Evolutionary conservation across 2,329 filamentous ascomycete genomes (phyloP), one percentile per base, ranked within the genome.

Genomic region (Trichoderma sp.): DNA sequence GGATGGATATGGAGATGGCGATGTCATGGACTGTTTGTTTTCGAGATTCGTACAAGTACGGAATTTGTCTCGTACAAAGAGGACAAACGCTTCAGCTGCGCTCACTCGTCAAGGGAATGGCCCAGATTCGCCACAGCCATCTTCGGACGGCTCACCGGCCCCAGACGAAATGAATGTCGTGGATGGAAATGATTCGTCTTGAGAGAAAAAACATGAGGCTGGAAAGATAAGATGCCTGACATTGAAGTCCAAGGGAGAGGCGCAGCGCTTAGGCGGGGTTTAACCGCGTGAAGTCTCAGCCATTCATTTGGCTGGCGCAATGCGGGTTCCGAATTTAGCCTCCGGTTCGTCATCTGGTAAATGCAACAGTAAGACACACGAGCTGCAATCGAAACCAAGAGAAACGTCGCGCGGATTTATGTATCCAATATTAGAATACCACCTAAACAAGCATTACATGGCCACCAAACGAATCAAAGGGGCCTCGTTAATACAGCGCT

Each of bases 251-350:
- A 32, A 53, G 37, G 37, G 52, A 32, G 61, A 65, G 61, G 61
- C 61, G 61, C 61, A 65, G 61, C 52, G 37, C 48, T 65, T 56
- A 65, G 32, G 52, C 61, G 61, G 52, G 35, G 61, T 65, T 65
- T 65, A 65, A 52, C 61, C 61, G 61, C 35, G 35, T 32, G 61
- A 35, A 56, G 52, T 52, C 61, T 48, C 61, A 54, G 34, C 50
- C 60, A 45, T 42, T 64, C 61, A n/a, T 64, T 45, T 32, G 7
- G 19, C 37, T 42, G 42, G 39, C 39, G 39, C 39, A 42, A 42
- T n/a, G 39, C 39, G 39, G 39, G 42, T 61, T 29, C 39, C 27
- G 22, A 35, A 17, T 61, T 35, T 48, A 34, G 58, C 39, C 32
- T 34, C 52, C n/a, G 3, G 42, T 19, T 34, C 13, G 39, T 45